These are phyloP conservation scores for Kwoniella heveanensis DNA, from an alignment of 768 basidiomycete genomes.

Conservation along the genomic window DNA sequence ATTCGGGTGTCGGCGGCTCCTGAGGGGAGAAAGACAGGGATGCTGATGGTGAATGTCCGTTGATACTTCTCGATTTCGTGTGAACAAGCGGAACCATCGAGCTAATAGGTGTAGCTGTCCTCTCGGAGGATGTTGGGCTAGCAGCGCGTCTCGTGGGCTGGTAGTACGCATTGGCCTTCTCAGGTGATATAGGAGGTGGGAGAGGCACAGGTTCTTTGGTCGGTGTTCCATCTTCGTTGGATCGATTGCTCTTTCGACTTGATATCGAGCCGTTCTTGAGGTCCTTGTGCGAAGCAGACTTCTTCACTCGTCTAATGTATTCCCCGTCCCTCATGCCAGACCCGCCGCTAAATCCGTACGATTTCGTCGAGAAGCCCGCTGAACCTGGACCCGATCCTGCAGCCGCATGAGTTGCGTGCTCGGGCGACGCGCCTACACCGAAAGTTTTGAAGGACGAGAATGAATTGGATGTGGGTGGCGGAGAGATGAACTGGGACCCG, in stretches of 20 bases:
- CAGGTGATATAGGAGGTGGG: constrained; percentile 26
- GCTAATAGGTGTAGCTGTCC: constrained; percentile 38
- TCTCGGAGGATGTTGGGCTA: constrained; percentile 22
- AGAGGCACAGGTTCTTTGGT: constrained; percentile 16
- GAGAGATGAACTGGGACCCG: constrained; percentile 16
- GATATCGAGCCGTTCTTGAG: constrained; percentile 24
- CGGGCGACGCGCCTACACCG: constrained; percentile 19
- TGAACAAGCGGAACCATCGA: constrained; percentile 11
- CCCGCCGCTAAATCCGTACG: constrained; percentile 46
- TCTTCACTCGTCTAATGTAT: constrained; percentile 42
- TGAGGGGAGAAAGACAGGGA: not conserved
- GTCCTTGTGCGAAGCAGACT: constrained; percentile 33
- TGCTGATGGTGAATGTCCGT: constrained; percentile 12
- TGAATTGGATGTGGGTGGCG: constrained; percentile 42
- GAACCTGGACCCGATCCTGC: not conserved
- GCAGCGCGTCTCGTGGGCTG: constrained; percentile 4
- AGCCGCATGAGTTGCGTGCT: constrained; percentile 1
- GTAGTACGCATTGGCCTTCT: constrained; percentile 32
- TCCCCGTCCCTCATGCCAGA: constrained; percentile 43
- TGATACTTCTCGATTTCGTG: not conserved
- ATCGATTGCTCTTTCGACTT: constrained; percentile 18
- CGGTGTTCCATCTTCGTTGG: constrained; percentile 18
- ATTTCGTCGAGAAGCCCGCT: constrained; percentile 29
- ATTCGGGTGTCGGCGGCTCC: constrained; percentile 12
- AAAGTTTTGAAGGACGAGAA: constrained; percentile 42